Conservation (phyloP, 768 basidiomycete species). For the Suillus plorans region DNA sequence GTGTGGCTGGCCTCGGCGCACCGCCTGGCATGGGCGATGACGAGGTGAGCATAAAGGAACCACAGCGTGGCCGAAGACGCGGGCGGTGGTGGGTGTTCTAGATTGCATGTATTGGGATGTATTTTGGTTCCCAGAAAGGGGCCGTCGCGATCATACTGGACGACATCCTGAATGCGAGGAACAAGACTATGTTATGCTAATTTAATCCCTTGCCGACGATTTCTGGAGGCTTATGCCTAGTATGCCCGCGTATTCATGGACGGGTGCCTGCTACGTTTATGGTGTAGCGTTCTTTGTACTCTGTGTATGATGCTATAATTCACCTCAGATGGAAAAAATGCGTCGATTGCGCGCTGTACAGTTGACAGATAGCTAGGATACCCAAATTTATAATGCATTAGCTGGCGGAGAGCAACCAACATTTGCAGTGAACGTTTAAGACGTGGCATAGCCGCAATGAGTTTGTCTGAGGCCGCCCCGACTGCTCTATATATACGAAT, state of each 20-base stretch:
- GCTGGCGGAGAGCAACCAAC: neutral
- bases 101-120: neutral
- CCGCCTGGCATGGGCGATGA: constrained; percentile 49
- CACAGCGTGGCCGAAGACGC: constrained; percentile 22
- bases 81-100: constrained; percentile 35
- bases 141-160: neutral
- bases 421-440: neutral
- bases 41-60: constrained; percentile 23
- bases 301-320: constrained; percentile 2
- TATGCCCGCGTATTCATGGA: neutral
- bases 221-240: constrained; percentile 6
- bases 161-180: constrained; percentile 1
- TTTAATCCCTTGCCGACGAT: neutral
- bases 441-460: neutral
- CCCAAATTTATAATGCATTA: neutral
- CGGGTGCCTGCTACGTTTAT: constrained; percentile 5
- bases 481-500: neutral
- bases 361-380: neutral
- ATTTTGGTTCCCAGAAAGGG: neutral
- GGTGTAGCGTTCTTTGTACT: neutral
- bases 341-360: neutral
- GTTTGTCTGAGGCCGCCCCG: neutral
- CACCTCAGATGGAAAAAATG: neutral
- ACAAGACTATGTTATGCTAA: constrained; percentile 6
- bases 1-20: constrained; percentile 63